Base-by-base conservation (phyloP, 345 rosid species). In the Salix purpurea region DNA sequence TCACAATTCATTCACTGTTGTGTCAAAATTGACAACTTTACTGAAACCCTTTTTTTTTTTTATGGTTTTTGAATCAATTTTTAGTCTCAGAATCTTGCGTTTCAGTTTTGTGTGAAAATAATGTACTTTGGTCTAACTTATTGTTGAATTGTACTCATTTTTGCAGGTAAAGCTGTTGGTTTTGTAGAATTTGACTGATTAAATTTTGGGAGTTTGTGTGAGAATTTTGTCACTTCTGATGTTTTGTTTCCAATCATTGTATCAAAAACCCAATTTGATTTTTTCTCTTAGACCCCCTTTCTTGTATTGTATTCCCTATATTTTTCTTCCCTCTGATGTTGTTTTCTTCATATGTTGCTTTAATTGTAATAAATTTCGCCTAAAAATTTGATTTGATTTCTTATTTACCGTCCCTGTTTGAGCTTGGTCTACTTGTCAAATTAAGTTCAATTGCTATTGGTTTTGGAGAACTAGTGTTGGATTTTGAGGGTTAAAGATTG, bases 311-410 rank as follows among this genome's bases (percentile, higher is more conserved):
- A 77, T 87, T 71, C 84, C 93, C 1, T 85, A 85, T 60, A 80
- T 84, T 84, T 89, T 88, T 78, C 86, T 91, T 72, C 94, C 91
- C 24, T 90, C 86, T 4, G 90, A 87, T 86, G 90, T 77, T 73
- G 72, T 86, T 24, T 90, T 89, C 89, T 88, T 92, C 84, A 87
- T 91, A 70, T 88, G 91, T 77, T 90, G 91, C 83, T 83, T 92
- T 77, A 88, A 94, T 78, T 91, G 92, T 83, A 83, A 88, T 70
- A 81, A 93, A 86, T 94, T 90, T 81, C 97, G 96, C 76, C 88
- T 90, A 15, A 91, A 92, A 89, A 88, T 95, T 88, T 90, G 90
- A 91, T 69, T 50, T 77, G 44, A 18, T 60, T 15, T 39, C 26
- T 28, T 18, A 62, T 2, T 48, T 60, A 44, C 56, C 7, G 34